phyloP scores from a whole-genome alignment of 495 filamentous ascomycete species.

The Annulohypoxylon moriforme region DNA sequence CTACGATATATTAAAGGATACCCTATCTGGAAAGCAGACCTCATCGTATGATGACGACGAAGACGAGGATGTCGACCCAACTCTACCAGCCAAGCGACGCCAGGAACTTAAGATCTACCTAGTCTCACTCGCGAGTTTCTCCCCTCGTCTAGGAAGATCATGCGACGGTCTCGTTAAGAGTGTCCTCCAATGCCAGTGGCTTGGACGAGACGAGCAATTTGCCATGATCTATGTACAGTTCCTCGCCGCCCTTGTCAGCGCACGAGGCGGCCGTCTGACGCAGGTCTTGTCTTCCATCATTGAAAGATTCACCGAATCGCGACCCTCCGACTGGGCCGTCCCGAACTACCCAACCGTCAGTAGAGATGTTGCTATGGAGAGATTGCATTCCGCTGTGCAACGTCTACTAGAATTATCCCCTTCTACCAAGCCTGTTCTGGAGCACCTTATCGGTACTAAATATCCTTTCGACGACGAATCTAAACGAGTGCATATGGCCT shows the following conservation, averaged over 20 bases:
- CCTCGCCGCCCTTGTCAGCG: constrained; percentile 80
- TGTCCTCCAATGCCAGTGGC: constrained; percentile 81
- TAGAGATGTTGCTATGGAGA: constrained; percentile 68
- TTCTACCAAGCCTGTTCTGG: constrained; percentile 73
- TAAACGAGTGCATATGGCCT: constrained; percentile 76
- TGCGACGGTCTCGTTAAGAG: constrained; percentile 80
- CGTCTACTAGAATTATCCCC: constrained; percentile 83
- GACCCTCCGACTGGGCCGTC: constrained; percentile 64
- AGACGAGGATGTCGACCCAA: constrained; percentile 49
- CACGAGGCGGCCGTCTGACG: constrained; percentile 68
- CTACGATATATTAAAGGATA: constrained; percentile 78
- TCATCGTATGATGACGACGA: constrained; percentile 51
- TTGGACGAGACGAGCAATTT: constrained; percentile 84
- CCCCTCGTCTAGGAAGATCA: constrained; percentile 71
- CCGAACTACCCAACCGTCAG: constrained; percentile 69
- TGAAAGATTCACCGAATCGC: constrained; percentile 70
- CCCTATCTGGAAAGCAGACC: constrained; percentile 50
- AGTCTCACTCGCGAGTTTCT: constrained; percentile 79
- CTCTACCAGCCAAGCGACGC: constrained; percentile 58
- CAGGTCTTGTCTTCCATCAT: constrained; percentile 82
- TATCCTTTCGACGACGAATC: constrained; percentile 82
- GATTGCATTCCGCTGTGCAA: constrained; percentile 79
- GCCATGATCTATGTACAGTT: constrained; percentile 82
- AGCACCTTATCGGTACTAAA: constrained; percentile 68
- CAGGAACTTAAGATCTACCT: constrained; percentile 76